These are phyloP conservation scores for Physcomitrium patens DNA, from an alignment of 225 moss, liverwort and hornwort genomes.

Conservation along the genomic window DNA sequence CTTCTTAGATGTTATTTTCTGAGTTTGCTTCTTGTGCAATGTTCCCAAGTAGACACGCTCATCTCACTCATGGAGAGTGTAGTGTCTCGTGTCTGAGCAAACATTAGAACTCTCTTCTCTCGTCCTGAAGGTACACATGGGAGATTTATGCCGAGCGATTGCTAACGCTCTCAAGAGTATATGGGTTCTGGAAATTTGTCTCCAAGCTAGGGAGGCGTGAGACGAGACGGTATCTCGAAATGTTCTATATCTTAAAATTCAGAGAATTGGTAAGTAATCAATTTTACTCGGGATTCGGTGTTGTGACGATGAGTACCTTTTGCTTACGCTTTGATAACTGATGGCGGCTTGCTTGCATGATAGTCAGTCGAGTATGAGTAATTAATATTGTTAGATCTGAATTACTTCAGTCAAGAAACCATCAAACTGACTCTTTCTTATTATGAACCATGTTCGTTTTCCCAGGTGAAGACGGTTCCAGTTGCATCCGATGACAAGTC, in stretches of 20 bases:
- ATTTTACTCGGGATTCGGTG: not conserved
- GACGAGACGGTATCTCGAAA: conserved; percentile 59
- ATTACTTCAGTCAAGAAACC: not conserved
- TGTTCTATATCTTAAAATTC: conserved; percentile 64
- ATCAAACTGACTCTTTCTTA: not conserved
- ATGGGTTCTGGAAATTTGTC: conserved; percentile 69
- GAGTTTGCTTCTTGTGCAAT: not conserved
- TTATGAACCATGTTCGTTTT: not conserved
- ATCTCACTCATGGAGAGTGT: no score
- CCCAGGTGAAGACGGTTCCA: conserved; percentile 49
- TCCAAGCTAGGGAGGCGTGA: conserved; percentile 64
- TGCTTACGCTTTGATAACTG: not conserved
- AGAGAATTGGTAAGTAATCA: conserved; percentile 49
- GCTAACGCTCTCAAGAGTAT: conserved; percentile 58
- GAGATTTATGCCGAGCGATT: conserved; percentile 58
- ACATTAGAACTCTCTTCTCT: not conserved
- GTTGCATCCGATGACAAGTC: conserved; percentile 52
- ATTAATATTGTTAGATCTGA: not conserved
- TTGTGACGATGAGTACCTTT: not conserved
- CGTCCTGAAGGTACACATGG: conserved; percentile 58
- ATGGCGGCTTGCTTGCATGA: not conserved
- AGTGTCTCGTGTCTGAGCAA: conserved; percentile 4
- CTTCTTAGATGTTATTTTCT: not conserved
- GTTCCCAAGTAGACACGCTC: not conserved
- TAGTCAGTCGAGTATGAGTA: not conserved